Base-by-base conservation (phyloP, 2,329 filamentous ascomycete genomes). In the Pyrenophora teres region DNA sequence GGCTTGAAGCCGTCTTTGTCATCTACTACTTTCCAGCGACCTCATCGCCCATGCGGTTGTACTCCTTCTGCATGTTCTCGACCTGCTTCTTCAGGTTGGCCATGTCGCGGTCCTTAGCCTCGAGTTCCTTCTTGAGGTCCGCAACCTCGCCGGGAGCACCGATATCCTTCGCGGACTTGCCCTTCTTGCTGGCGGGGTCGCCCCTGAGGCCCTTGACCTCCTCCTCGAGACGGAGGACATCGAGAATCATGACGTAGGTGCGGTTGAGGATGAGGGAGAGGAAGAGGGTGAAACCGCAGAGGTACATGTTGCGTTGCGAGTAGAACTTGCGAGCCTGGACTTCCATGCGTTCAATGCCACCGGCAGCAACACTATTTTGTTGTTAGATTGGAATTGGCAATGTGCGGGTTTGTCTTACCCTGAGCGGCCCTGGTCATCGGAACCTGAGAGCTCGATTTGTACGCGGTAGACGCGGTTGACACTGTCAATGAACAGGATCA, bases 231-330 rank as follows among this genome's bases (percentile, higher is more conserved):
- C 90, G 85, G 70, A 97, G 89, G 44, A 89, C 86, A 67, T 97
- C 92, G 62, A 96, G 84, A 70, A 97, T 96, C 90, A 97, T 93
- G 71, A 88, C 89, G 81, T 97, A 99, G 72, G 94, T 99, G 72
- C 94, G 93, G 87, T 99, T 97, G 74, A 95, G 90, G 77, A 99
- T 99, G 60, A 99, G 83, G 46, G 93, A 97, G 57, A 99, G 88
- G 86, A 99, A 97, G 59, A 99, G 88, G 4, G 94, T 99, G 83
- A 99, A 99, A 67, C 94, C 94, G 77, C 94, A 97, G 57, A 99
- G 92, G 80, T 99, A 99, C 94, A 99, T 99, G 86, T 99, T 99
- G 77, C 94, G 92, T 81, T 99, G 93, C 57, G 92, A 96, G 84
- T 99, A 99, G 83, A 99, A 99, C 80, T 99, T 99, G 83, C 94